Percentiles rank a stretch among this genome's conserved stretches.
Evolutionary conservation across 371 early-diverging fungal genomes (phyloP).

Genomic region (Lichtheimia ramosa): DNA sequence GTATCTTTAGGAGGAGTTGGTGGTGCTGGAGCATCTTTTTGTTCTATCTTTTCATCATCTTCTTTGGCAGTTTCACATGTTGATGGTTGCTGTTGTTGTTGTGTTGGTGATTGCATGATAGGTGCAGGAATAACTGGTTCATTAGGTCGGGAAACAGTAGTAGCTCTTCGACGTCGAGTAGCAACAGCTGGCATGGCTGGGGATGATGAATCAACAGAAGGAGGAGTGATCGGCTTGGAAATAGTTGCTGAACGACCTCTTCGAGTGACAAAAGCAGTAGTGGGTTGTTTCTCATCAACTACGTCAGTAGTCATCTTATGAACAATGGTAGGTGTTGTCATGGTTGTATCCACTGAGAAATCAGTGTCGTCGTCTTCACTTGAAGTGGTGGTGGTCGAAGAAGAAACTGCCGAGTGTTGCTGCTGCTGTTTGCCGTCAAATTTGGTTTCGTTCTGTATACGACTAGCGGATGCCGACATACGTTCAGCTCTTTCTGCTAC

Average conservation of each 20-base stretch:
- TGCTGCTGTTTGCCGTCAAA: neutral
- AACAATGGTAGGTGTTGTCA: constrained; percentile 21
- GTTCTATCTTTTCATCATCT: constrained; percentile 2
- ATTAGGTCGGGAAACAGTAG: constrained; percentile 15
- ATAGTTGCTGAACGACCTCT: constrained; percentile 4
- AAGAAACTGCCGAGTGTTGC: neutral
- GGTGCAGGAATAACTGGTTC: neutral
- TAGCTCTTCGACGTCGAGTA: constrained; percentile 14
- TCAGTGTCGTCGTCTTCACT: constrained; percentile 18
- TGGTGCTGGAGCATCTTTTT: neutral
- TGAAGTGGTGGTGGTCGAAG: constrained; percentile 7
- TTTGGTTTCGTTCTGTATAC: neutral
- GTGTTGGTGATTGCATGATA: neutral
- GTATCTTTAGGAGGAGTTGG: neutral
- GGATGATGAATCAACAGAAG: neutral
- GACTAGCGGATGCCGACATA: neutral
- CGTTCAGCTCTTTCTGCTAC: neutral
- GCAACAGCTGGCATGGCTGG: neutral
- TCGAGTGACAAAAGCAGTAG: neutral
- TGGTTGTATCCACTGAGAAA: constrained; percentile 31
- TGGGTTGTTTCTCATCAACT: neutral
- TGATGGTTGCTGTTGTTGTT: neutral
- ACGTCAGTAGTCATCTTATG: neutral
- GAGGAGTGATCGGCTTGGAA: neutral
- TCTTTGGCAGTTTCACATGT: constrained; percentile 1